phyloP scores from a whole-genome alignment of 202 grass and related monocot genomes.

The Saccharum hybrid region DNA sequence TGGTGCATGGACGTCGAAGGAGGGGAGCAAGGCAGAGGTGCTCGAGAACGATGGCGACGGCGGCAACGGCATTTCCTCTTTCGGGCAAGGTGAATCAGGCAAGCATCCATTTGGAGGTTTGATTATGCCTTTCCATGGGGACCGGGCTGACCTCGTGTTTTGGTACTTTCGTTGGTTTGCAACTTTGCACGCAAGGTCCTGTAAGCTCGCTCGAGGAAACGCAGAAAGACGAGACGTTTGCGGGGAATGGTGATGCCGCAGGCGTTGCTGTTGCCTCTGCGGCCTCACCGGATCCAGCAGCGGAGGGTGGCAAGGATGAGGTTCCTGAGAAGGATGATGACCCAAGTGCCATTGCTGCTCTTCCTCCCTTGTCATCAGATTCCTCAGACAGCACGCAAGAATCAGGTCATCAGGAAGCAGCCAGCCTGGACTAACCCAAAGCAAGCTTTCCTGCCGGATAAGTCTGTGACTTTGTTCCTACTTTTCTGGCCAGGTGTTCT shows the following conservation, averaged over 20 bases:
- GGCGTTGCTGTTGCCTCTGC: background rate
- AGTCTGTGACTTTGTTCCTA: background rate
- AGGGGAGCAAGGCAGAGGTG: conserved; percentile 47
- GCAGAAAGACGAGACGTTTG: conserved; percentile 18
- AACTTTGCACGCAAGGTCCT: conserved; percentile 23
- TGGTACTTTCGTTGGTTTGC: background rate
- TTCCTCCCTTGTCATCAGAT: conserved; percentile 38
- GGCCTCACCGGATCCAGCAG: conserved; percentile 1
- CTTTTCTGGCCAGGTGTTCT: conserved; percentile 31
- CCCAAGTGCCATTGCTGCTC: background rate
- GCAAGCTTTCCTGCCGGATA: background rate
- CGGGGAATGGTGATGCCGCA: background rate
- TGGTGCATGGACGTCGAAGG: conserved; percentile 36
- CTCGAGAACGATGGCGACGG: conserved; percentile 11
- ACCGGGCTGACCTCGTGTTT: background rate
- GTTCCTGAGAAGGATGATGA: conserved; percentile 25
- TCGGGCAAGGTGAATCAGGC: conserved; percentile 15
- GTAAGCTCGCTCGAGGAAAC: background rate
- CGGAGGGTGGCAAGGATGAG: background rate
- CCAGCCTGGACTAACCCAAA: background rate
- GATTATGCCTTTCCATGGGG: background rate
- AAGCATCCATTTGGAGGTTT: background rate
- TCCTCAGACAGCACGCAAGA: conserved; percentile 43
- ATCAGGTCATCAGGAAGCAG: conserved; percentile 34
- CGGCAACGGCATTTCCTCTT: conserved; percentile 1